Evolutionary conservation across 2,329 filamentous ascomycete species (phyloP).

Genomic region (Xylariaceae sp.): DNA sequence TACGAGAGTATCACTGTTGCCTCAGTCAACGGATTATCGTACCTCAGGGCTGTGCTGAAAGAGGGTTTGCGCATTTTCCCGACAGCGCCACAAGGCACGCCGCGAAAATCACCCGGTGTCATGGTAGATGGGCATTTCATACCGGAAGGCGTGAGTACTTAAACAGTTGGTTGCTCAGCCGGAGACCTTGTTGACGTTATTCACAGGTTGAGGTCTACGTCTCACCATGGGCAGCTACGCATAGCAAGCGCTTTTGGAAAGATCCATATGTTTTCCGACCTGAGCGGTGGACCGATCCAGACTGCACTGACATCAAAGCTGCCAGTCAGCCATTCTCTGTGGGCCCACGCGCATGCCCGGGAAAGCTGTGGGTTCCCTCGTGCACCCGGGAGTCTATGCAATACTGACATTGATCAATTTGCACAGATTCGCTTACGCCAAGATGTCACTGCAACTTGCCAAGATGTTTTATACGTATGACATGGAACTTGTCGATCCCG

Average conservation of each 20-base stretch:
- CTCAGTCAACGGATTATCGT: conserved; percentile 3
- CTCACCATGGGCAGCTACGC: conserved; percentile 5
- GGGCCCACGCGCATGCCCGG: conserved; percentile 3
- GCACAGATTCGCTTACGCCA: conserved; percentile 5
- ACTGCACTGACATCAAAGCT: conserved; percentile 7
- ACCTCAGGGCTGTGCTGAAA: conserved; percentile 9
- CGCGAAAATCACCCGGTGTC: conserved; percentile 4
- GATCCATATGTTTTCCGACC: conserved; percentile 7
- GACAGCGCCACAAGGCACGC: conserved; percentile 4
- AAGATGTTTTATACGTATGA: conserved; percentile 11
- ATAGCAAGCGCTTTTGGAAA: neutral
- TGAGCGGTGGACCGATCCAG: conserved; percentile 2
- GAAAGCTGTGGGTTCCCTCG: conserved; percentile 5
- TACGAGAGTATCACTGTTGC: conserved; percentile 9
- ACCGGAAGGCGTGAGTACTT: conserved; percentile 4
- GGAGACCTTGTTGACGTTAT: neutral
- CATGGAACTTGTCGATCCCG: conserved; percentile 1
- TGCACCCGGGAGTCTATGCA: too few species aligned
- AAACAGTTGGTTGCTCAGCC: neutral
- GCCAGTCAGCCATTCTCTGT: conserved; percentile 12
- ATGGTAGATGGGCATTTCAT: conserved; percentile 2
- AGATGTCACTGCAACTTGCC: conserved; percentile 5
- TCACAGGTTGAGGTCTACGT: conserved; percentile 11
- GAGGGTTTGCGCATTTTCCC: conserved; percentile 9
- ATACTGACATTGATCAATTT: neutral